Evolutionary conservation across 495 filamentous ascomycete genomes (phyloP).

Genomic region (Penicillium lividum): DNA sequence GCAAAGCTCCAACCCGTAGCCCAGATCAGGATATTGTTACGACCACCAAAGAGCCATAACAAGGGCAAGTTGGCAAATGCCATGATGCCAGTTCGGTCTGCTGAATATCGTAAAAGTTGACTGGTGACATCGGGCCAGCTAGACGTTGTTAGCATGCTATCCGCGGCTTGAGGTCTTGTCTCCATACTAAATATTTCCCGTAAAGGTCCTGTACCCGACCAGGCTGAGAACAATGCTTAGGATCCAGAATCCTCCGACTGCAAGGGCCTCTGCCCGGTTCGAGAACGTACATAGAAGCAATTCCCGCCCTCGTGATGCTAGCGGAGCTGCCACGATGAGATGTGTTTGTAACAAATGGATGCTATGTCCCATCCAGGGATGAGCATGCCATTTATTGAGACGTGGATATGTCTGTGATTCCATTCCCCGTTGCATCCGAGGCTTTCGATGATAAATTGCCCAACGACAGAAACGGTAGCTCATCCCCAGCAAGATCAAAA

Average conservation of each 20-base stretch:
- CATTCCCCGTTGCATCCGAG: not conserved
- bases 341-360: conserved; percentile 35
- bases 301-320: conserved; percentile 26
- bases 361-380: conserved; percentile 3
- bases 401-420: conserved; percentile 15
- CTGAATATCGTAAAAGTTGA: conserved; percentile 46
- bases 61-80: conserved; percentile 53
- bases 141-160: conserved; percentile 13
- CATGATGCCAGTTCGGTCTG: conserved; percentile 54
- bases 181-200: conserved; percentile 43
- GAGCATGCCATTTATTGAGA: not conserved
- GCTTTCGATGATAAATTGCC: conserved; percentile 4
- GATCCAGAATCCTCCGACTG: conserved; percentile 41
- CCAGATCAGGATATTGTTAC: conserved; percentile 59
- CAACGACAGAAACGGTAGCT: conserved; percentile 23
- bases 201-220: conserved; percentile 38
- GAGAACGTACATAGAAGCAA: conserved; percentile 43
- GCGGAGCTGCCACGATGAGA: conserved; percentile 36
- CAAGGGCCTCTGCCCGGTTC: conserved; percentile 40
- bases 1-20: conserved; percentile 56
- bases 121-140: conserved; percentile 37
- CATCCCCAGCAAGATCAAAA: conserved; percentile 30
- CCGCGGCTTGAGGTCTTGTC: not conserved
- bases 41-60: conserved; percentile 51
- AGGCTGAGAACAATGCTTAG: conserved; percentile 39